Percentiles rank a stretch among this genome's conserved stretches.
These are phyloP conservation scores for Hygrophila difformis DNA, from an alignment of 257 asterid genomes.

Conservation along the genomic window DNA sequence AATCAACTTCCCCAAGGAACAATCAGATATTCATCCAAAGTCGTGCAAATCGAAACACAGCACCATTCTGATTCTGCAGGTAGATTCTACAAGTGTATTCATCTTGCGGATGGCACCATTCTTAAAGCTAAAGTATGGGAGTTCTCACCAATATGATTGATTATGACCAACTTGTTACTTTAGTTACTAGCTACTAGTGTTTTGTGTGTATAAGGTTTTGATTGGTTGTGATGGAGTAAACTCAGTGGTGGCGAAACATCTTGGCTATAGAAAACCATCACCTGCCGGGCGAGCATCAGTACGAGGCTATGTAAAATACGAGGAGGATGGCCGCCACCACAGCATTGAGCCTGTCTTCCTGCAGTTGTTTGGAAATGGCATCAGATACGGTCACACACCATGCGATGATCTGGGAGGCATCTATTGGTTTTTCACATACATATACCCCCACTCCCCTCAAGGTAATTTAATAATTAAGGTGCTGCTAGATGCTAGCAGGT, in stretches of 20 bases:
- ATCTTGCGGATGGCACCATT: conserved; percentile 60
- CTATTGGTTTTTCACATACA: conserved; percentile 40
- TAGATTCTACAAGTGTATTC: conserved; percentile 34
- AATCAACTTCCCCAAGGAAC: conserved; percentile 53
- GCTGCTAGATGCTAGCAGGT: too few relatives aligned
- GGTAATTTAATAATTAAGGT: conserved; percentile 21
- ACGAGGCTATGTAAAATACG: conserved; percentile 23
- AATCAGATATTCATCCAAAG: conserved; percentile 61
- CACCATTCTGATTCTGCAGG: too few relatives aligned
- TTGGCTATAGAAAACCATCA: conserved; percentile 31
- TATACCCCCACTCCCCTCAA: too few relatives aligned
- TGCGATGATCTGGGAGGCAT: conserved; percentile 24
- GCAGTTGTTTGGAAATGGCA: conserved; percentile 30
- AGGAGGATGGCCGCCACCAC: conserved; percentile 27
- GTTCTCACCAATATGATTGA: neutral
- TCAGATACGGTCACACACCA: conserved; percentile 35
- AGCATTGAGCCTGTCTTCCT: conserved; percentile 29
- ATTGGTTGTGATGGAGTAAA: conserved; percentile 52
- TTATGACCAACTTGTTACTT: neutral
- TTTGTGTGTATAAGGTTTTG: conserved; percentile 22
- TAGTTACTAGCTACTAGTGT: neutral
- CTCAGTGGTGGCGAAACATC: conserved; percentile 37
- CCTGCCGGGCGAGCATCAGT: conserved; percentile 25
- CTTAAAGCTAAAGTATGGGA: conserved; percentile 50
- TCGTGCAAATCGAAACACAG: conserved; percentile 39